Percentiles rank a stretch among this genome's conserved stretches.
phyloP scores from a whole-genome alignment of 176 grass and related monocot genomes.

The Lolium multiflorum region DNA sequence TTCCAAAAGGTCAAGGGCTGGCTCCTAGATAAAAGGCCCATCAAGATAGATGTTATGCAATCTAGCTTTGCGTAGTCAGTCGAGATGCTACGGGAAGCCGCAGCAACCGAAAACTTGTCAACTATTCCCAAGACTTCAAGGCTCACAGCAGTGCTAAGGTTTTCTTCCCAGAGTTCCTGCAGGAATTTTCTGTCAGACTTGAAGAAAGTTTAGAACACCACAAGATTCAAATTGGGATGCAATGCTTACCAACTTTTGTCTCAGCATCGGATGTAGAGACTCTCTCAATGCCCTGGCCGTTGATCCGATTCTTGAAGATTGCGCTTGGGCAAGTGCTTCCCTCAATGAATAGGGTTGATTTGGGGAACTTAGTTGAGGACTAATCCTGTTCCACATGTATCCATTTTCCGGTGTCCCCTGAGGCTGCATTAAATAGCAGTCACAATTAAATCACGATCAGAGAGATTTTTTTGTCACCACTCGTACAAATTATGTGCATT shows the following conservation, averaged over 20 bases:
- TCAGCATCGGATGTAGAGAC: slow-evolving; percentile 88
- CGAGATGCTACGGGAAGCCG: slow-evolving; percentile 79
- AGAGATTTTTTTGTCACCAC: slow-evolving; percentile 25
- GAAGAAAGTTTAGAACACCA: slow-evolving; percentile 30
- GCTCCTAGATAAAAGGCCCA: slow-evolving; percentile 84
- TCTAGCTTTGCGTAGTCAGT: slow-evolving; percentile 96
- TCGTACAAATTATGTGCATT: slow-evolving; percentile 15
- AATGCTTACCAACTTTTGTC: slow-evolving; percentile 90
- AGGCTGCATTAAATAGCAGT: slow-evolving; percentile 63
- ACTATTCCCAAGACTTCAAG: slow-evolving; percentile 92
- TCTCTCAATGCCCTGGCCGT: slow-evolving; percentile 86
- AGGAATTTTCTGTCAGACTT: slow-evolving; percentile 46
- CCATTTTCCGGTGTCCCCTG: slow-evolving; percentile 96
- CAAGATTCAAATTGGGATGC: slow-evolving; percentile 29
- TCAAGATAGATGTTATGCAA: slow-evolving; percentile 85
- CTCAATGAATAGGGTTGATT: slow-evolving; percentile 99
- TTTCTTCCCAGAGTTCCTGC: slow-evolving; percentile 99
- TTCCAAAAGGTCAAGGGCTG: slow-evolving; percentile 94
- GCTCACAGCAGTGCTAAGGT: slow-evolving; percentile 89
- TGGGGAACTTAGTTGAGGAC: slow-evolving; percentile 95
- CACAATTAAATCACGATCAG: background rate
- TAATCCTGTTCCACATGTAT: slow-evolving; percentile 96
- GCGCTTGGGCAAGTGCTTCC: slow-evolving; percentile 97
- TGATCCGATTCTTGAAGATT: slow-evolving; percentile 96
- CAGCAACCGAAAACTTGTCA: slow-evolving; percentile 90